Evolutionary conservation across 2,329 filamentous ascomycete genomes (phyloP), one percentile per base, ranked within the genome.

Genomic region (Chaetomiaceae sp.): DNA sequence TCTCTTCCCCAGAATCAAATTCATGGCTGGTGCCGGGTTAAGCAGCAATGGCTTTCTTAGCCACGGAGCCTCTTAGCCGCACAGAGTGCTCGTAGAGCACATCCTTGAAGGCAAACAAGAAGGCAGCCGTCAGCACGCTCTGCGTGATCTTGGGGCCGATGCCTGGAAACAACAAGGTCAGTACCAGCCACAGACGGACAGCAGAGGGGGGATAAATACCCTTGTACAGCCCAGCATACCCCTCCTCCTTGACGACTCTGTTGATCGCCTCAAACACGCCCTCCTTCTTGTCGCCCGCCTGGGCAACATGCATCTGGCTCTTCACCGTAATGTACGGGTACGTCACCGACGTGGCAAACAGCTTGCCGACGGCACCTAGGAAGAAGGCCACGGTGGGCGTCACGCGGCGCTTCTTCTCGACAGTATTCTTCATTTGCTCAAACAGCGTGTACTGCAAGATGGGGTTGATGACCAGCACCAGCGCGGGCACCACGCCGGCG

Each of bases 271-370:
- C 80, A 48, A 85, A 78, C 79, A 96, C 87, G 61, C 86, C 87
- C 73, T 95, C 87, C 72, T 87, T 87, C 59, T 84, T 84, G n/a
- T 81, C 80, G 8, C 58, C 59, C 58, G 84, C 84, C 64, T 80
- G 84, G 25, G 91, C 90, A 56, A 99, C 90, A 70, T 99, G 94
- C 84, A 96, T 96, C 68, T 90, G 84, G 72, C 90, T 95, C 84
- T 99, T 99, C 65, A 99, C 87, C 4, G 94, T 99, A 69, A 99
- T 97, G 69, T 99, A 99, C 10, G 94, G 94, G 71, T 99, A 99
- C 5, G 94, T 99, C 65, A 97, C 88, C 56, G 79, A 84, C 2
- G 94, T 99, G 21, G 94, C 94, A 57, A 96, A 85, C 59, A 99
- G 79, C 80, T 99, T 99, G 71, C 94, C 91, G 29, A 97, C 68